These are phyloP conservation scores for Oehlia diaphana DNA, from an alignment of 192 early-diverging fungal species.

Conservation along the genomic window DNA sequence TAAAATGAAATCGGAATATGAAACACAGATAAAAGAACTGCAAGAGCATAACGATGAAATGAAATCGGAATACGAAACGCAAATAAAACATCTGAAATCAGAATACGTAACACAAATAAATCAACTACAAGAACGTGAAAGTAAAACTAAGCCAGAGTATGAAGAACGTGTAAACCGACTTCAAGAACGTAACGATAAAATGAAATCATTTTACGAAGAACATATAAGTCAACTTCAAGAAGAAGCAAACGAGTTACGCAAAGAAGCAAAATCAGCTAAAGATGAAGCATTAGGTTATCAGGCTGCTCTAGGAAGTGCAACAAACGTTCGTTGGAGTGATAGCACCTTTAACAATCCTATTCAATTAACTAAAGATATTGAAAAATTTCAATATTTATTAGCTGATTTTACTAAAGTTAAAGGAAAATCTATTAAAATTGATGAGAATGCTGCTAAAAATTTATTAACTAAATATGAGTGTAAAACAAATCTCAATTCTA, in stretches of 20 bases:
- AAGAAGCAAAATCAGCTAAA: background rate
- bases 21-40: background rate
- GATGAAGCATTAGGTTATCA: background rate
- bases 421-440: background rate
- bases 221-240: background rate
- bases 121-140: background rate
- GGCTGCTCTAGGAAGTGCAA: constrained; percentile 11
- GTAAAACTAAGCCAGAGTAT: background rate
- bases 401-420: constrained; percentile 13
- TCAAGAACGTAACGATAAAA: background rate
- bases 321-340: constrained; percentile 7
- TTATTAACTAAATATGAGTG: constrained; percentile 1
- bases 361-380: background rate
- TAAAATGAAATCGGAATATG: background rate
- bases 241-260: background rate
- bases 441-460: background rate
- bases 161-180: background rate
- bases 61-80: background rate
- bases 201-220: background rate
- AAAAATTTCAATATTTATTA: background rate
- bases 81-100: background rate
- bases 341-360: background rate
- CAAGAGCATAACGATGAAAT: background rate
- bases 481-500: background rate
- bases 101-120: background rate